A percentile compares a stretch with the other conserved stretches of the same genome.
Conservation (phyloP, 306 rosid genomes). For the Delonix regia region DNA sequence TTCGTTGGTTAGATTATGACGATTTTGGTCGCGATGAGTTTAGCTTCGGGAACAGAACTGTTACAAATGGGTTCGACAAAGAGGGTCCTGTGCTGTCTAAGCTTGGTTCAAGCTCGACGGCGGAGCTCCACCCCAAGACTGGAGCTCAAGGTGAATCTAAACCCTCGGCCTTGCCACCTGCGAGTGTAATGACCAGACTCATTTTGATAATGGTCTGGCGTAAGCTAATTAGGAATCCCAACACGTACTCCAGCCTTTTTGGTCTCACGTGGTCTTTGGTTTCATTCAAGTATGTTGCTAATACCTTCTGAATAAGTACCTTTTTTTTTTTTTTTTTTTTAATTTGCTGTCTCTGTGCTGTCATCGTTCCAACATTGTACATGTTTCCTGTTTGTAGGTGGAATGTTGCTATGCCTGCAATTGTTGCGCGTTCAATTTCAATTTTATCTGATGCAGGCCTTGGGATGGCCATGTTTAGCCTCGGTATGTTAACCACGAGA, state of each 20-base stretch:
- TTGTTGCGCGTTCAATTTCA: slow-evolving; percentile 58
- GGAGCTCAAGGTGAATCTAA: slow-evolving; percentile 44
- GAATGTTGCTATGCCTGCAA: slow-evolving; percentile 70
- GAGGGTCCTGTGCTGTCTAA: slow-evolving; percentile 64
- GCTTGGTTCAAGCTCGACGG: slow-evolving; percentile 63
- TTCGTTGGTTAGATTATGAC: slow-evolving; percentile 46
- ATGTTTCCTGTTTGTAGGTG: slow-evolving; percentile 56
- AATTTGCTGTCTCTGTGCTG: not conserved
- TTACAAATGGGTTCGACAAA: slow-evolving; percentile 43
- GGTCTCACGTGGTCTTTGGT: slow-evolving; percentile 68
- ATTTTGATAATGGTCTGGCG: slow-evolving; percentile 73
- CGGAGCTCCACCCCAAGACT: slow-evolving; percentile 62
- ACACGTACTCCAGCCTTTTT: slow-evolving; percentile 35
- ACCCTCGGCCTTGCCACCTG: slow-evolving; percentile 55
- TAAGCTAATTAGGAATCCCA: slow-evolving; percentile 62
- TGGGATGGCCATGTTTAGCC: slow-evolving; percentile 98
- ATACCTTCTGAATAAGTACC: too few species aligned
- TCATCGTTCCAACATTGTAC: too few species aligned
- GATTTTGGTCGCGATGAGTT: slow-evolving; percentile 65
- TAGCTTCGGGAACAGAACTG: slow-evolving; percentile 57
- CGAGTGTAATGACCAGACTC: slow-evolving; percentile 65
- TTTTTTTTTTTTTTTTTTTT: too few species aligned
- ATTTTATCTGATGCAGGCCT: slow-evolving; percentile 78
- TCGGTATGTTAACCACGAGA: slow-evolving; percentile 49
- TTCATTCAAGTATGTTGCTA: slow-evolving; percentile 41